Base-by-base conservation (phyloP, 2,329 filamentous ascomycete species). In the Exophiala alcalophila region DNA sequence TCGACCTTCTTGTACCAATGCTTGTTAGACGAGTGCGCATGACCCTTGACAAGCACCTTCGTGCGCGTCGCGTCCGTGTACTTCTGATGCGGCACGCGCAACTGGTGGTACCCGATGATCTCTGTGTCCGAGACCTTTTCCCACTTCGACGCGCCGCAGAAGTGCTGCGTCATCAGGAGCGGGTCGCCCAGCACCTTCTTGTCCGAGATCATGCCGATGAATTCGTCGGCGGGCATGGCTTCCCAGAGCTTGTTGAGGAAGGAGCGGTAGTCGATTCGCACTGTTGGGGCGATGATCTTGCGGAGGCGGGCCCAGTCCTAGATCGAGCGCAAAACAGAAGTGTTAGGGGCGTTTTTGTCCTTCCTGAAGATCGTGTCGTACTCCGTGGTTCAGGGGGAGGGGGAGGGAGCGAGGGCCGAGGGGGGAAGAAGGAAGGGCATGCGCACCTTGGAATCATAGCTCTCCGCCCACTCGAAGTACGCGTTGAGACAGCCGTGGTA, bases 191-290 rank as follows among this genome's bases (percentile, higher is more conserved):
- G 67, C 48, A 83, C 78, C 2, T 68, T 62, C 14, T 67, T 63
- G 57, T 72, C 69, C 18, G 76, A 77, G 53, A 80, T 67, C 77
- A 83, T 81, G 50, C 62, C 57, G 59, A 82, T 66, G 65, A 74
- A 83, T n/a, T 81, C 76, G 3, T 75, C 70, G 1, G 77, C 75
- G 1, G 75, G 68, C 77, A 83, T 81, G 35, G 72, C 69, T 34
- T 77, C 72, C 78, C 78, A 82, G 42, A 76, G 61, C 58, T 74
- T 74, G 61, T 78, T 70, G 38, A 78, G 72, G 62, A 82, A 77
- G 27, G 74, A 72, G 36, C 76, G 77, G 73, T 89, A 89, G 70
- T 89, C 84, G 57, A 88, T 74, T 72, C 83, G 61, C 61, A 78
- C 51, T 61, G 70, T 65, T 2, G 70, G 69, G 9, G 71, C 68